Percentiles rank a stretch among this genome's conserved stretches.
Evolutionary conservation across 768 basidiomycete genomes (phyloP).

Genomic region (Mycena metata): DNA sequence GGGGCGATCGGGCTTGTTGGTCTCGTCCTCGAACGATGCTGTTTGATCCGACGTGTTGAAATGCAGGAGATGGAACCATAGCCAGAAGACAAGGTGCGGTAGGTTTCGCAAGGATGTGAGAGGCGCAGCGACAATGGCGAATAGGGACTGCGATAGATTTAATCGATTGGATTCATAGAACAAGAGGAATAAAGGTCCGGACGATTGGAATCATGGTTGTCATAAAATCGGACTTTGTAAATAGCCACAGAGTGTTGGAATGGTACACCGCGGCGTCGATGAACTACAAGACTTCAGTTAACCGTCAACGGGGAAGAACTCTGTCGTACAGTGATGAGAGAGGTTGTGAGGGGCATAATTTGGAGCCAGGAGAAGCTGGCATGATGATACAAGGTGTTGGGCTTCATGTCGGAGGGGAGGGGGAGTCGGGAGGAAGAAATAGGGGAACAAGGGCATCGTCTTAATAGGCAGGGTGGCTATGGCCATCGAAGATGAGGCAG

Average conservation of each 20-base stretch:
- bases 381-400: not conserved
- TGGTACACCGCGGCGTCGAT: constrained; percentile 9
- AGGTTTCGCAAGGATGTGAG: constrained; percentile 28
- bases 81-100: constrained; percentile 49
- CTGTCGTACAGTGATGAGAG: no score
- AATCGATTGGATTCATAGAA: not conserved
- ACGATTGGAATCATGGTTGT: constrained; percentile 51
- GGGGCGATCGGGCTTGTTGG: constrained; percentile 53
- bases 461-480: no score
- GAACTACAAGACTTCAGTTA: not conserved
- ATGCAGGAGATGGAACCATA: constrained; percentile 56
- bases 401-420: no score
- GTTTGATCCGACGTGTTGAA: constrained; percentile 56
- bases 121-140: constrained; percentile 40
- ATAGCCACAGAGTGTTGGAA: constrained; percentile 44
- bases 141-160: constrained; percentile 1
- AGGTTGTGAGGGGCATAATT: no score
- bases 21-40: constrained; percentile 45
- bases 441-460: no score
- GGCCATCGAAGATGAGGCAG: no score
- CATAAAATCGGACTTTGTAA: constrained; percentile 50
- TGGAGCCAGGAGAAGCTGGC: no score
- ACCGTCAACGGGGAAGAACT: no score
- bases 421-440: no score
- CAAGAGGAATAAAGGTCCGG: constrained; percentile 8